Conservation (phyloP, 805 yeast genomes). For the Cyberlindnera petersonii region DNA sequence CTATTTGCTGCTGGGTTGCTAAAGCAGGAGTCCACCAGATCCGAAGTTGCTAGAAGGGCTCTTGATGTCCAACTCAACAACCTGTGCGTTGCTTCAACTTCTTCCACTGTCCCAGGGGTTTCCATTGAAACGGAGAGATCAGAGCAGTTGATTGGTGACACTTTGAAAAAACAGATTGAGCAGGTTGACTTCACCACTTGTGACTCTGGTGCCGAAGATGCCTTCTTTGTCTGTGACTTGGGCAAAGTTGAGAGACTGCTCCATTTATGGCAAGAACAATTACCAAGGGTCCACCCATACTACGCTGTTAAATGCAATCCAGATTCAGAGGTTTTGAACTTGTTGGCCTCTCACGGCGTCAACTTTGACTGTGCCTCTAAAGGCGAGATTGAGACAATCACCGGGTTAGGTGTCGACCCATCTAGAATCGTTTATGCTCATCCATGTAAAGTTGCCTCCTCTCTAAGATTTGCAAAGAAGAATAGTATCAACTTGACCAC, state of each 20-base stretch:
- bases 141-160: constrained; percentile 34
- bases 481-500: constrained; percentile 67
- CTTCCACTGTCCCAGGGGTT: not conserved
- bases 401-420: constrained; percentile 60
- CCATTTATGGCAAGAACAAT: constrained; percentile 53
- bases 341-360: constrained; percentile 58
- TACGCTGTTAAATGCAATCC: constrained; percentile 96
- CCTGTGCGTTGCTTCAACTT: constrained; percentile 5
- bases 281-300: constrained; percentile 80
- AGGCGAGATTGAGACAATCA: constrained; percentile 68
- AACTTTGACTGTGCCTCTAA: constrained; percentile 94
- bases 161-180: constrained; percentile 38
- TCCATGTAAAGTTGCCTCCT: constrained; percentile 88
- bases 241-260: constrained; percentile 64
- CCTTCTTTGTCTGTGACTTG: constrained; percentile 85
- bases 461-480: constrained; percentile 64
- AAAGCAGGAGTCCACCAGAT: constrained; percentile 10
- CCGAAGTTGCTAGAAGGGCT: constrained; percentile 12
- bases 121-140: constrained; percentile 30
- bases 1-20: constrained; percentile 11
- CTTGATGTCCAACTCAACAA: constrained; percentile 8
- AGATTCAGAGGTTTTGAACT: constrained; percentile 51
- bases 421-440: constrained; percentile 81
- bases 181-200: constrained; percentile 53
- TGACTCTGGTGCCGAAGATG: constrained; percentile 73